Evolutionary conservation across 495 filamentous ascomycete genomes (phyloP), one percentile per base, ranked within the genome.

Genomic region (Neurospora pannonica): DNA sequence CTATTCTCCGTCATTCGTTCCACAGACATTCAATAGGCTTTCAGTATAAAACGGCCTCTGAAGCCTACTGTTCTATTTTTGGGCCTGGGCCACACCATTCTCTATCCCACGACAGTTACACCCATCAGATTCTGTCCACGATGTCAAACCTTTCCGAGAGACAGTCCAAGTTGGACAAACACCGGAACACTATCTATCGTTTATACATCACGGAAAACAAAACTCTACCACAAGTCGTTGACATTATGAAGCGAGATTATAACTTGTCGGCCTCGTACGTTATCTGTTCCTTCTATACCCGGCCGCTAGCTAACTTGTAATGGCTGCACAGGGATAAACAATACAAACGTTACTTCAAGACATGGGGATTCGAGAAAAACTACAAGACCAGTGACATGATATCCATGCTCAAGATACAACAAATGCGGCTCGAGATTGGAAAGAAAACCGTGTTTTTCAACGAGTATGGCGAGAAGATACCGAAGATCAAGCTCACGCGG

Each of bases 311-410:
- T 76, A n/a, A 79, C 69, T 8, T 4, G 2, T 5, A 2, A 15
- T 28, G 48, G 5, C 13, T 8, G 5, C 17, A 8, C 62, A 82
- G 81, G 0, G 42, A 71, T 9, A 79, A 79, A 42, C 77, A 76
- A 71, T 82, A 80, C 76, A 81, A 82, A 73, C 75, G 70, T 21
- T 67, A 76, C 37, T 71, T 81, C 71, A 76, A 75, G n/a, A 43
- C 2, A 0, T 82, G 80, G 80, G 72, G 75, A 2, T 28, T 81
- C 39, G 71, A 70, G 4, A 82, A 82, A 71, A 81, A 82, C 40
- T 72, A 77, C 77, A 76, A 48, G 0, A 73, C 71, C 17, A 10
- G 75, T 9, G 77, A 81, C 11, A 76, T 77, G 71, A 74, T 71
- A 9, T 74, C 74, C 3, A 80, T 82, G 76, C 13, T 80, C 7